Conservation (phyloP, 208 protist species). For the Porcisia hertigi region DNA sequence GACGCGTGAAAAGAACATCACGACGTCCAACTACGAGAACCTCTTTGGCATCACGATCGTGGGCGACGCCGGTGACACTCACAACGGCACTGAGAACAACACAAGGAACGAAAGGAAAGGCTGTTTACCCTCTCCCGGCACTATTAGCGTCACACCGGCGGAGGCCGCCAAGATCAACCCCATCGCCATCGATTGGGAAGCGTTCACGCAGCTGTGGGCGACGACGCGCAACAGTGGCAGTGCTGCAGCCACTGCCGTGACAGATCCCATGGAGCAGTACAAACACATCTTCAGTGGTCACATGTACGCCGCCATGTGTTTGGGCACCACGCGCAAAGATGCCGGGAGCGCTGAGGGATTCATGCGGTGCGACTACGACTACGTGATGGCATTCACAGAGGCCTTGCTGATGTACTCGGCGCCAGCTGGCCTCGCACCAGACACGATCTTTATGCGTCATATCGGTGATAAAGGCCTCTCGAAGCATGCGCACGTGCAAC, state of each 20-base stretch:
- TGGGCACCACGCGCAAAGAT: constrained; percentile 83
- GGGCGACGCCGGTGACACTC: neutral
- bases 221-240: constrained; percentile 1
- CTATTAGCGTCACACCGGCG: constrained; percentile 21
- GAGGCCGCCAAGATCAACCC: constrained; percentile 43
- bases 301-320: constrained; percentile 65
- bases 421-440: constrained; percentile 20
- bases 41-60: constrained; percentile 44
- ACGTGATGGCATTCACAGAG: constrained; percentile 70
- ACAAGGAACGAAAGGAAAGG: constrained; percentile 1
- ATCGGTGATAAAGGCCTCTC: constrained; percentile 25
- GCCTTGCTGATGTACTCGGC: constrained; percentile 55
- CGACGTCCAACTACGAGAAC: constrained; percentile 26
- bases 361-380: constrained; percentile 74
- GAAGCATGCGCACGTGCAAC: constrained; percentile 8
- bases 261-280: constrained; percentile 29
- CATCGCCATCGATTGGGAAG: constrained; percentile 71
- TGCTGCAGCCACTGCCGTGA: neutral
- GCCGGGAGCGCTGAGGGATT: constrained; percentile 71
- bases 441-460: constrained; percentile 25
- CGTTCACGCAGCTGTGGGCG: constrained; percentile 45
- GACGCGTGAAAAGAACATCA: constrained; percentile 34
- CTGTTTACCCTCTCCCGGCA: neutral
- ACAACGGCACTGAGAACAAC: neutral
- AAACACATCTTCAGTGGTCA: constrained; percentile 55